phyloP scores from a whole-genome alignment of 768 basidiomycete species.

The Tylopilus intermedius region DNA sequence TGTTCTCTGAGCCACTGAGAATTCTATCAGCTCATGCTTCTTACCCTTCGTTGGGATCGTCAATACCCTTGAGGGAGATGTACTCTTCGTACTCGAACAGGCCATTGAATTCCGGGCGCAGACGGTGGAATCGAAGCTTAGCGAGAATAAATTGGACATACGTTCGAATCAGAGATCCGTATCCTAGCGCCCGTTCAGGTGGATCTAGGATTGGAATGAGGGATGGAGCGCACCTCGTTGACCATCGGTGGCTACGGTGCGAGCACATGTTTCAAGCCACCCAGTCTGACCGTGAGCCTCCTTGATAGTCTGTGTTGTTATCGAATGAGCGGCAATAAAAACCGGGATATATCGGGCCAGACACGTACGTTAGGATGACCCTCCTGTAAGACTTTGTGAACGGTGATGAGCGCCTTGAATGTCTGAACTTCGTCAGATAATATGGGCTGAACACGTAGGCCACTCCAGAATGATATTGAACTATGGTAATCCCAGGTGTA shows the following conservation, averaged over 20 bases:
- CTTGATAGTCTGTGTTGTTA: slow-evolving; percentile 73
- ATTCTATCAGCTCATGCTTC: slow-evolving; percentile 21
- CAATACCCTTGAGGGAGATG: slow-evolving; percentile 92
- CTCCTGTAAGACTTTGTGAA: slow-evolving; percentile 97
- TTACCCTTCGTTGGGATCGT: slow-evolving; percentile 98
- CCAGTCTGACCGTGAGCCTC: slow-evolving; percentile 96
- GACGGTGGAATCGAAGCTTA: slow-evolving; percentile 92
- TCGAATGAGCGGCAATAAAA: slow-evolving; percentile 8
- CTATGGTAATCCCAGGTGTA: slow-evolving; percentile 99
- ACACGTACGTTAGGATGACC: slow-evolving; percentile 82
- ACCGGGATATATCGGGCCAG: slow-evolving; percentile 1
- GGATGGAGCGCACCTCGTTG: slow-evolving; percentile 52
- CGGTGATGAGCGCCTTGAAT: slow-evolving; percentile 95
- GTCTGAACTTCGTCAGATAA: slow-evolving; percentile 96
- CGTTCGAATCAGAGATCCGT: slow-evolving; percentile 86
- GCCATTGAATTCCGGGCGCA: slow-evolving; percentile 97
- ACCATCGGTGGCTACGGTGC: slow-evolving; percentile 79
- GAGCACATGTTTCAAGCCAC: slow-evolving; percentile 95
- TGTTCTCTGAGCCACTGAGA: slow-evolving; percentile 8
- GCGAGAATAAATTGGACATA: slow-evolving; percentile 95
- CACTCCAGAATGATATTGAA: slow-evolving; percentile 97
- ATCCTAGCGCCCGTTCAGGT: slow-evolving; percentile 50
- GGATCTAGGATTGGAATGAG: background rate
- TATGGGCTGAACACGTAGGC: slow-evolving; percentile 93
- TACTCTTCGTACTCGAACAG: slow-evolving; percentile 99